phyloP scores from a whole-genome alignment of 257 asterid genomes.

The Striga asiatica region DNA sequence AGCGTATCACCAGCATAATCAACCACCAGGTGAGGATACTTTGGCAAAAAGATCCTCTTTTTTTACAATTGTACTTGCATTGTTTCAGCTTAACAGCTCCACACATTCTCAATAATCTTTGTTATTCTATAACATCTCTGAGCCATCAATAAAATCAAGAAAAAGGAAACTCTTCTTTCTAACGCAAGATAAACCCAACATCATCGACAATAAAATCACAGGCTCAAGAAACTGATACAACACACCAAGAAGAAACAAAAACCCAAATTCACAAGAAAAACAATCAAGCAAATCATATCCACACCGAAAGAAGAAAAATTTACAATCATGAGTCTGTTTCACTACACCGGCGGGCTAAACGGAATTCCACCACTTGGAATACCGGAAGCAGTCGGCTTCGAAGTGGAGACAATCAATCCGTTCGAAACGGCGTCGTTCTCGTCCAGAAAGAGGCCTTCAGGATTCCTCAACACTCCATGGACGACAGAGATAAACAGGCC shows the following conservation, averaged over 20 bases:
- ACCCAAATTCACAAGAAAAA: too few relatives aligned
- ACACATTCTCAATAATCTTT: too few relatives aligned
- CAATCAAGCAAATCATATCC: constrained; percentile 9
- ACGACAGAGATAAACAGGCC: constrained; percentile 35
- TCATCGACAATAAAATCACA: too few relatives aligned
- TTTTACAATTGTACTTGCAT: too few relatives aligned
- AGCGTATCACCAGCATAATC: too few relatives aligned
- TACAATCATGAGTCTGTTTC: neutral
- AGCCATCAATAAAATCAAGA: too few relatives aligned
- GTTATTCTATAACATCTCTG: too few relatives aligned
- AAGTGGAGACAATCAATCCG: constrained; percentile 35
- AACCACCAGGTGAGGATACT: too few relatives aligned
- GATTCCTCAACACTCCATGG: constrained; percentile 55
- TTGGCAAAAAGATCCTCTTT: too few relatives aligned
- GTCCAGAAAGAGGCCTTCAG: constrained; percentile 63
- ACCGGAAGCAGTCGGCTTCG: constrained; percentile 12
- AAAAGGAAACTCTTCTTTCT: neutral
- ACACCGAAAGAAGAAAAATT: neutral
- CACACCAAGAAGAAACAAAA: too few relatives aligned
- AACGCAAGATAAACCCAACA: neutral
- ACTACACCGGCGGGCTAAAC: constrained; percentile 24
- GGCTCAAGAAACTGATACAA: too few relatives aligned
- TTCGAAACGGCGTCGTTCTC: constrained; percentile 47
- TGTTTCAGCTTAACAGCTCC: too few relatives aligned
- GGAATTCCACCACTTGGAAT: constrained; percentile 23